Evolutionary conservation across 2,329 filamentous ascomycete species (phyloP), one percentile per base, ranked within the genome.

Genomic region (Fusarium goolgardi): DNA sequence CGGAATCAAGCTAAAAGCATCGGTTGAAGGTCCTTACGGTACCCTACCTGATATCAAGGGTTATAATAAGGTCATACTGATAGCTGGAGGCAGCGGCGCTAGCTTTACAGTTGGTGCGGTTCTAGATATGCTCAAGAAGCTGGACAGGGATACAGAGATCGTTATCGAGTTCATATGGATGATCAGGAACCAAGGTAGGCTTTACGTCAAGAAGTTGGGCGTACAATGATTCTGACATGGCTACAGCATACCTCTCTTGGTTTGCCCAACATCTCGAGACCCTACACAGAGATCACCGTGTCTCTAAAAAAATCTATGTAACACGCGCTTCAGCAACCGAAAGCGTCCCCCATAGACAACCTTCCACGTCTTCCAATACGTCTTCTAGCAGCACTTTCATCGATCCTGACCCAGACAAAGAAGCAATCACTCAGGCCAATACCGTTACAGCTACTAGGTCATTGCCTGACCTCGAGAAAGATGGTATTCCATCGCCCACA

Each of bases 11-110:
- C 77, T 90, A 32, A 81, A 76, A 55, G 80, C 83, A 0, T 88
- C 86, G 0, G 80, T 87, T 3, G 86, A 90, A 59, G 87, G 88
- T 0, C 83, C 87, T 0, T 90, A 90, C 58, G 88, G 88, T 27
- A 82, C 81, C 1, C 78, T 85, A 25, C 86, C 86, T 0, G 79
- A 86, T 58, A 82, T 85, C 1, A 78, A 81, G 54, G 76, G 80
- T 16, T 86, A 81, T 62, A 85, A 89, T 72, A 85, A 84, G 65
- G 79, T 88, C 9, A 78, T 90, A n/a, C 76, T 90, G 40, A 80
- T 90, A 37, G 85, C 86, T 5, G 88, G 87, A 15, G 88, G 88
- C 6, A 86, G 85, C 51, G 88, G 88, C 3, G 87, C 85, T 3
- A 88, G 84, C 31, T 90, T 89, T 72, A 80, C 81, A 8, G 76